A percentile compares a stretch with the other conserved stretches of the same genome.
Evolutionary conservation across 768 basidiomycete genomes (phyloP).

Genomic region (Mycena epipterygia): DNA sequence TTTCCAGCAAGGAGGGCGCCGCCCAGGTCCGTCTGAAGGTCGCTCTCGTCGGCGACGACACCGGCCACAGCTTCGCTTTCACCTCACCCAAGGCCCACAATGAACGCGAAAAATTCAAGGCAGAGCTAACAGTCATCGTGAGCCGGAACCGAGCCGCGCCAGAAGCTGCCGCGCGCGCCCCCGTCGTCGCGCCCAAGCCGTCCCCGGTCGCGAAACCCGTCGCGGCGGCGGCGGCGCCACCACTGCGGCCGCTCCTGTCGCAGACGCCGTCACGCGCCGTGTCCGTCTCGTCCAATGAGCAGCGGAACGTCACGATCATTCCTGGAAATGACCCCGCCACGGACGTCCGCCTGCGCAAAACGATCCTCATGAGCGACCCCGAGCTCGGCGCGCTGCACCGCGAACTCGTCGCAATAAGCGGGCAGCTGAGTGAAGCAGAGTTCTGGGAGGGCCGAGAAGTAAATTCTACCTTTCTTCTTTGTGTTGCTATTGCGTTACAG

Average conservation of each 20-base stretch:
- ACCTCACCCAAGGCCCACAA: constrained; percentile 74
- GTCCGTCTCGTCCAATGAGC: constrained; percentile 62
- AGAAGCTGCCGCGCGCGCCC: constrained; percentile 47
- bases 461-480: constrained; percentile 32
- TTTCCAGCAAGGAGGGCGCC: constrained; percentile 89
- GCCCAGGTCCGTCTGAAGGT: constrained; percentile 85
- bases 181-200: constrained; percentile 42
- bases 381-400: constrained; percentile 87
- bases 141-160: constrained; percentile 72
- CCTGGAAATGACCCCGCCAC: constrained; percentile 69
- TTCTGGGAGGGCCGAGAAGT: constrained; percentile 99
- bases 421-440: constrained; percentile 91
- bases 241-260: constrained; percentile 52
- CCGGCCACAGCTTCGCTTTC: constrained; percentile 88
- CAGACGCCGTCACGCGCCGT: constrained; percentile 71
- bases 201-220: constrained; percentile 43
- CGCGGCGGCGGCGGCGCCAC: constrained; percentile 44
- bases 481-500: constrained; percentile 30
- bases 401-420: constrained; percentile 83
- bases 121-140: constrained; percentile 82
- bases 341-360: constrained; percentile 83
- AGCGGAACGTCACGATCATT: constrained; percentile 54
- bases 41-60: constrained; percentile 75
- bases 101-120: constrained; percentile 89
- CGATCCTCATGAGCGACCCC: constrained; percentile 82